phyloP scores from a whole-genome alignment of 805 yeast genomes.

The Cyberlindnera saturnus region DNA sequence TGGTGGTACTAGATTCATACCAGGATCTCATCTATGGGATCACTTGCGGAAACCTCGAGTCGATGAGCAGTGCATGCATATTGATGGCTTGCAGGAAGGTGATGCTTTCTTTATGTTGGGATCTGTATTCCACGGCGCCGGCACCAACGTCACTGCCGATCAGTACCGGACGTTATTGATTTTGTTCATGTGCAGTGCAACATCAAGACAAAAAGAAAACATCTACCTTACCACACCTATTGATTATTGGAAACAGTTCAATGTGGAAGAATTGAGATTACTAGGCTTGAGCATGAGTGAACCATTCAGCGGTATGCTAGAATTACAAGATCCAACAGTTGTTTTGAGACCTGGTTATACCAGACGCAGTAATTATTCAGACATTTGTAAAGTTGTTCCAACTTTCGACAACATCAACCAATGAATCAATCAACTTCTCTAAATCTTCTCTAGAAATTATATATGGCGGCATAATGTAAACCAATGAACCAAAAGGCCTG shows the following conservation, averaged over 20 bases:
- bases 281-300: slow-evolving; percentile 6
- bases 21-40: slow-evolving; percentile 32
- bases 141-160: slow-evolving; percentile 24
- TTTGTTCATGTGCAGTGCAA: slow-evolving; percentile 26
- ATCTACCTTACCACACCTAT: slow-evolving; percentile 19
- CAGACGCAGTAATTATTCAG: slow-evolving; percentile 2
- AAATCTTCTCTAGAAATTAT: slow-evolving; percentile 16
- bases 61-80: slow-evolving; percentile 18
- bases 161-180: slow-evolving; percentile 23
- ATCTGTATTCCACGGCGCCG: slow-evolving; percentile 27
- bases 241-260: slow-evolving; percentile 18
- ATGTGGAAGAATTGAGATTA: slow-evolving; percentile 1
- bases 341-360: slow-evolving; percentile 1
- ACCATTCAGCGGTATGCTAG: slow-evolving; percentile 8
- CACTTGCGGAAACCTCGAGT: slow-evolving; percentile 19
- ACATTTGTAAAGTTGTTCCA: slow-evolving; percentile 1
- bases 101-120: slow-evolving; percentile 28
- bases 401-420: slow-evolving; percentile 5
- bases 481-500: slow-evolving; percentile 20
- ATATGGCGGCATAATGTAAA: slow-evolving; percentile 26
- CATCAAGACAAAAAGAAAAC: slow-evolving; percentile 27
- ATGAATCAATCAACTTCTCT: slow-evolving; percentile 5
- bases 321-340: slow-evolving; percentile 5
- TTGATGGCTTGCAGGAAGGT: slow-evolving; percentile 25
- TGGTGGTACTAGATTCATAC: slow-evolving; percentile 28